Base-by-base conservation (phyloP, 1,139 yeast genomes). In the Hansenula sp. region DNA sequence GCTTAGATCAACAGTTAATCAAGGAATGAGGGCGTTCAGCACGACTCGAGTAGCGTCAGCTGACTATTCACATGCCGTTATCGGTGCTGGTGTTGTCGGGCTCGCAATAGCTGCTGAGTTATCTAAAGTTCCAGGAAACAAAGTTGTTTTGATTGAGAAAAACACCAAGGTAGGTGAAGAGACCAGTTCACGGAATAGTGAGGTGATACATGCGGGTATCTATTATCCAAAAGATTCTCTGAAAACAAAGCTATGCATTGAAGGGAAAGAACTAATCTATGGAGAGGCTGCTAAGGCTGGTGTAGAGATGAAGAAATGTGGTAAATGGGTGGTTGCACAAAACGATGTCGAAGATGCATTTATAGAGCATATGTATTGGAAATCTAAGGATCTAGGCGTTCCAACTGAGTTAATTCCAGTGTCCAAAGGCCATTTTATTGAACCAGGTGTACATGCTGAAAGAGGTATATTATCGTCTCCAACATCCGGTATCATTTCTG, bases 1-100 rank as follows among this genome's bases (percentile, higher is more conserved):
- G 31, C 31, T 28, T n/a, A 28, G 31, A 28, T 28, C 31, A 28
- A 28, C n/a, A 10, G 13, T 17, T 32, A 8, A 3, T 3, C 13
- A 5, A 13, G 24, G 25, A 5, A 18, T 35, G 7, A 38, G 47
- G 19, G 34, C 39, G 3, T 41, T 34, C 12, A 33, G 44, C 17
- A 36, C 47, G 10, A 35, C 40, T 11, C 8, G 46, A 5, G 3
- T 16, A 1, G 30, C 39, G 3, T 11, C 28, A 2, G 45, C 63
- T 0, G 95, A 87, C 59, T 88, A 81, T 57, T 78, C 94, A 0
- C 96, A 89, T 60, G 81, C 84, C 1, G 79, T 90, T 0, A 70
- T 90, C 17, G 97, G 97, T 4, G 96, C 90, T 1, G 97, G 97
- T 0, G 86, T 80, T 0, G 91, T 90, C 1, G 97, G 97, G 0